Percentiles rank a stretch among this genome's conserved stretches.
Evolutionary conservation across 2,329 filamentous ascomycete genomes (phyloP).

Genomic region (Drechslera avenae): DNA sequence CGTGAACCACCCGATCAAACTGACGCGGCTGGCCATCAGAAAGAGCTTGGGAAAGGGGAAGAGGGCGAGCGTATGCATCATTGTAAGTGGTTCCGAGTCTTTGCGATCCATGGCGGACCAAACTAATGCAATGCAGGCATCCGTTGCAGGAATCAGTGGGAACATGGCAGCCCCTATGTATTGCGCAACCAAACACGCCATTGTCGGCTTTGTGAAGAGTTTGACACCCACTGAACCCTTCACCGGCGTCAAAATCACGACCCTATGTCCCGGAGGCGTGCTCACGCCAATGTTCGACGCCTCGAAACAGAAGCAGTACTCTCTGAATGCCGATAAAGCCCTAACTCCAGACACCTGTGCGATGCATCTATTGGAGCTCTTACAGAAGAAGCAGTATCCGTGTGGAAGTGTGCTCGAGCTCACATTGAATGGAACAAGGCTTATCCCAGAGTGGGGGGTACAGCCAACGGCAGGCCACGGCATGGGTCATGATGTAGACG

Average conservation of each 20-base stretch:
- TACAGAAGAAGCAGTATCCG: slow-evolving; percentile 37
- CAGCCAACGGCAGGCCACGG: slow-evolving; percentile 25
- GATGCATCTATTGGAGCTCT: slow-evolving; percentile 24
- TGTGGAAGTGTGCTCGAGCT: slow-evolving; percentile 36
- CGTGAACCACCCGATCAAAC: slow-evolving; percentile 39
- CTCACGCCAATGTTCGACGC: slow-evolving; percentile 34
- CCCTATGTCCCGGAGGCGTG: slow-evolving; percentile 35
- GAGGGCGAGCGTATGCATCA: slow-evolving; percentile 39
- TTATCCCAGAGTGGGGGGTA: slow-evolving; percentile 39
- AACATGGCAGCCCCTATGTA: slow-evolving; percentile 37
- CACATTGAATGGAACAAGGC: slow-evolving; percentile 21
- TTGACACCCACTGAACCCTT: slow-evolving; percentile 31
- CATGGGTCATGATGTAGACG: slow-evolving; percentile 25
- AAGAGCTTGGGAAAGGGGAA: slow-evolving; percentile 36
- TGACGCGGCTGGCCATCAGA: slow-evolving; percentile 37
- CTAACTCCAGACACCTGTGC: slow-evolving; percentile 33
- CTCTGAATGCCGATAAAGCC: slow-evolving; percentile 11
- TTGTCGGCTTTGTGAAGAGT: slow-evolving; percentile 41
- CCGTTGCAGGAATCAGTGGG: slow-evolving; percentile 32
- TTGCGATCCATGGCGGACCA: not conserved
- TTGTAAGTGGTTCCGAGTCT: slow-evolving; percentile 23
- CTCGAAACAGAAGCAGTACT: slow-evolving; percentile 31
- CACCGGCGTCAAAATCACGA: slow-evolving; percentile 39
- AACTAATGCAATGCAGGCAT: slow-evolving; percentile 22
- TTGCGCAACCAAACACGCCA: slow-evolving; percentile 40